Conservation (phyloP, 495 filamentous ascomycete species). For the Penicillium soppii region DNA sequence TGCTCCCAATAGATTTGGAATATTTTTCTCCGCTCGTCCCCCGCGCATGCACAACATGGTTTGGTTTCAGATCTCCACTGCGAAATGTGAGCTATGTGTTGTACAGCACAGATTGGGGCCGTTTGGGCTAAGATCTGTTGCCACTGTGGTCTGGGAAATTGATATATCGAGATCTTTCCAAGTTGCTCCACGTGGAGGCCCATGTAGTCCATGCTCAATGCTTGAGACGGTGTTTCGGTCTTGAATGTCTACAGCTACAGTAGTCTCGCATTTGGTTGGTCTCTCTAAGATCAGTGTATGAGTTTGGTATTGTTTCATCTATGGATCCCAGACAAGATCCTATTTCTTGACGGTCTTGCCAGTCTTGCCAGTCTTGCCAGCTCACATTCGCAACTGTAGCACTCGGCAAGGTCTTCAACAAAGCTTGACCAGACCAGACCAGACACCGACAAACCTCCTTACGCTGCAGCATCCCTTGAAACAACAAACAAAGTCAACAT, state of each 20-base stretch:
- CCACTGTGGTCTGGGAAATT: slow-evolving; percentile 10
- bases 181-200: too few relatives aligned
- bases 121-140: slow-evolving; percentile 10
- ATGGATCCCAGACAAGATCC: too few relatives aligned
- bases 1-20: slow-evolving; percentile 1
- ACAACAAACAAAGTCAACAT: not conserved
- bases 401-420: not conserved
- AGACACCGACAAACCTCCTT: slow-evolving; percentile 9
- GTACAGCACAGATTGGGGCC: slow-evolving; percentile 18
- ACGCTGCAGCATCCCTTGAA: slow-evolving; percentile 16
- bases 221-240: too few relatives aligned
- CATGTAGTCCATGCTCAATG: too few relatives aligned
- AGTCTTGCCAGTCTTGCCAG: not conserved
- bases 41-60: slow-evolving; percentile 4
- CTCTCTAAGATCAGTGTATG: too few relatives aligned
- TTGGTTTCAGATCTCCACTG: slow-evolving; percentile 5
- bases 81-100: slow-evolving; percentile 25
- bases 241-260: too few relatives aligned
- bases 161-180: slow-evolving; percentile 13
- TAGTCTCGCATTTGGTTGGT: too few relatives aligned
- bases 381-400: not conserved
- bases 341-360: not conserved
- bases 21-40: not conserved
- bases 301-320: too few relatives aligned
- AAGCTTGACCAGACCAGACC: not conserved